Conservation (phyloP, 345 rosid genomes). For the Odontarrhena argentea region DNA sequence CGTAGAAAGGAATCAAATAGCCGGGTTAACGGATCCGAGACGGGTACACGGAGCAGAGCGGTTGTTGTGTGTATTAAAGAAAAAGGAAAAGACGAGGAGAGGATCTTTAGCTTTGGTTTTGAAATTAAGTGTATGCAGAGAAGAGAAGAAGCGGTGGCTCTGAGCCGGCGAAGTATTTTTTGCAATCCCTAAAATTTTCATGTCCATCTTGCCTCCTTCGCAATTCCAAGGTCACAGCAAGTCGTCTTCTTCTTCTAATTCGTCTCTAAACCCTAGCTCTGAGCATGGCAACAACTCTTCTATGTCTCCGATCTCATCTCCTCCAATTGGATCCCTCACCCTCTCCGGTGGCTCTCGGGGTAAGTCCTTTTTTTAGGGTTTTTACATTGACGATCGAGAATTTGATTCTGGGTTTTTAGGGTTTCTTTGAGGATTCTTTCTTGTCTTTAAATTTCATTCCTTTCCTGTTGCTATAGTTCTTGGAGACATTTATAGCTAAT, state of each 20-base stretch:
- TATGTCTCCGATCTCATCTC: slow-evolving; percentile 32
- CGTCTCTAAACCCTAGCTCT: slow-evolving; percentile 57
- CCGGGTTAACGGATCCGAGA: slow-evolving; percentile 13
- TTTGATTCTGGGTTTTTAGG: slow-evolving; percentile 11
- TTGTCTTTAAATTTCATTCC: not conserved
- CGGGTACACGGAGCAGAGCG: slow-evolving; percentile 16
- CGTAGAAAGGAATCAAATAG: slow-evolving; percentile 14
- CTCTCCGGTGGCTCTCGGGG: slow-evolving; percentile 29
- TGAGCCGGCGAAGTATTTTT: slow-evolving; percentile 33
- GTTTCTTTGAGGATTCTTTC: not conserved
- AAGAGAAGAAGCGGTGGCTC: slow-evolving; percentile 42
- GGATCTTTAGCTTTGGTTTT: not conserved
- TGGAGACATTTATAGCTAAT: not conserved
- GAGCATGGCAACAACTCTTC: slow-evolving; percentile 58
- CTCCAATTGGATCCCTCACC: slow-evolving; percentile 31
- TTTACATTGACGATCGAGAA: not conserved
- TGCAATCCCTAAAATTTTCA: slow-evolving; percentile 57
- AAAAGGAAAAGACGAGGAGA: not conserved
- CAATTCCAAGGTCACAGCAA: slow-evolving; percentile 53
- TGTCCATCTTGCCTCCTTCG: slow-evolving; percentile 91
- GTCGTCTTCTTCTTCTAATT: slow-evolving; percentile 55
- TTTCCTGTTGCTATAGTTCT: not conserved
- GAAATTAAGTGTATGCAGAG: not conserved
- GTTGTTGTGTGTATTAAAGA: not conserved
- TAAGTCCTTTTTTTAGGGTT: slow-evolving; percentile 22